Evolutionary conservation across 495 filamentous ascomycete genomes (phyloP).

Genomic region (Penicillium chermesinum): DNA sequence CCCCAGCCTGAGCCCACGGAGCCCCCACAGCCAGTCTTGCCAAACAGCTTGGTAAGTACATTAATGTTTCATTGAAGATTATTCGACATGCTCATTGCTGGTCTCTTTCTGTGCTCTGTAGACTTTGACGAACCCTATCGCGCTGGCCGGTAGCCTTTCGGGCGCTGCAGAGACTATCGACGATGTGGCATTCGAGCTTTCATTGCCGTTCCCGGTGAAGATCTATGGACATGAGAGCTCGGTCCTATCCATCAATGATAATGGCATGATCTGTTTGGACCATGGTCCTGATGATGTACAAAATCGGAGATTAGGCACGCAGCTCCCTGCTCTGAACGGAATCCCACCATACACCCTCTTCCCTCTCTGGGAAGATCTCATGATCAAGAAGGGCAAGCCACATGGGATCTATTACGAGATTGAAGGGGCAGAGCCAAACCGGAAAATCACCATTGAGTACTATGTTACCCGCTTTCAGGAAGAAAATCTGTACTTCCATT

Average conservation of each 20-base stretch:
- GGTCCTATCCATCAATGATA: background rate
- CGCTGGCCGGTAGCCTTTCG: background rate
- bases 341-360: background rate
- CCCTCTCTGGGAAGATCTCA: background rate
- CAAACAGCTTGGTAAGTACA: background rate
- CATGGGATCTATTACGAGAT: background rate
- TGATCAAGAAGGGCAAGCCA: background rate
- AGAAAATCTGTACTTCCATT: background rate
- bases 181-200: background rate
- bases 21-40: background rate
- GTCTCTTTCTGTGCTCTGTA: background rate
- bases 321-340: background rate
- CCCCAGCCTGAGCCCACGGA: background rate
- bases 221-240: background rate
- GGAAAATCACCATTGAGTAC: background rate
- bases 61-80: too few species aligned
- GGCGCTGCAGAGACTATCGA: background rate
- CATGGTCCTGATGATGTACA: background rate
- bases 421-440: background rate
- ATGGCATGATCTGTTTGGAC: background rate
- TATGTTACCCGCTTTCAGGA: background rate
- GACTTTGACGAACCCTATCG: background rate
- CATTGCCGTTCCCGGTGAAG: background rate
- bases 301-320: background rate
- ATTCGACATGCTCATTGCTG: background rate